Evolutionary conservation across 2,329 filamentous ascomycete species (phyloP).

Genomic region (Fusarium pininemorale): DNA sequence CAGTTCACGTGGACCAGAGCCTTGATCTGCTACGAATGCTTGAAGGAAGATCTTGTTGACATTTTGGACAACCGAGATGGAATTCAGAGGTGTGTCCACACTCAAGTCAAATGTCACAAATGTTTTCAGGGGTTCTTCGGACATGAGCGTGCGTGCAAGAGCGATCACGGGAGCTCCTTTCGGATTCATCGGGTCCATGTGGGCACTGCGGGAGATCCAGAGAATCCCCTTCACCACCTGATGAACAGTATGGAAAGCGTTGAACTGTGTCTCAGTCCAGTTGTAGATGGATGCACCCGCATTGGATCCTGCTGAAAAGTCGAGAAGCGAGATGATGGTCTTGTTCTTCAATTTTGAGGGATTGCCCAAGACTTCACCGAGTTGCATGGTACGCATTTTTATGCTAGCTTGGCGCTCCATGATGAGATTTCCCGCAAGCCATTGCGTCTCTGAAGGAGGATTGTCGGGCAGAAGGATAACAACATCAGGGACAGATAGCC

Average conservation of each 20-base stretch:
- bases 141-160: constrained; percentile 58
- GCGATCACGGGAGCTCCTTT: constrained; percentile 54
- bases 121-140: constrained; percentile 56
- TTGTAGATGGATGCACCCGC: constrained; percentile 47
- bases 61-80: neutral
- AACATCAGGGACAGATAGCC: neutral
- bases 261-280: constrained; percentile 53
- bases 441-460: constrained; percentile 6
- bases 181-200: constrained; percentile 49
- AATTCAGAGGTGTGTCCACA: constrained; percentile 3
- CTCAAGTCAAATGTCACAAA: constrained; percentile 55
- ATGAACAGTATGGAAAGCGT: constrained; percentile 52
- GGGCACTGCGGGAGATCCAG: constrained; percentile 58
- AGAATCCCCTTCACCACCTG: constrained; percentile 51
- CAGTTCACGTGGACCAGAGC: constrained; percentile 45
- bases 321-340: constrained; percentile 58
- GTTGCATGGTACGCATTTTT: neutral
- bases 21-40: constrained; percentile 30
- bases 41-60: constrained; percentile 42
- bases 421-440: constrained; percentile 18
- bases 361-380: constrained; percentile 16
- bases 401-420: neutral
- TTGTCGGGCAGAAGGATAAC: constrained; percentile 32
- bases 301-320: constrained; percentile 46
- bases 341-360: constrained; percentile 34